These are phyloP conservation scores for Cadophora sp. DNA, from an alignment of 2,329 filamentous ascomycete species.

Conservation along the genomic window DNA sequence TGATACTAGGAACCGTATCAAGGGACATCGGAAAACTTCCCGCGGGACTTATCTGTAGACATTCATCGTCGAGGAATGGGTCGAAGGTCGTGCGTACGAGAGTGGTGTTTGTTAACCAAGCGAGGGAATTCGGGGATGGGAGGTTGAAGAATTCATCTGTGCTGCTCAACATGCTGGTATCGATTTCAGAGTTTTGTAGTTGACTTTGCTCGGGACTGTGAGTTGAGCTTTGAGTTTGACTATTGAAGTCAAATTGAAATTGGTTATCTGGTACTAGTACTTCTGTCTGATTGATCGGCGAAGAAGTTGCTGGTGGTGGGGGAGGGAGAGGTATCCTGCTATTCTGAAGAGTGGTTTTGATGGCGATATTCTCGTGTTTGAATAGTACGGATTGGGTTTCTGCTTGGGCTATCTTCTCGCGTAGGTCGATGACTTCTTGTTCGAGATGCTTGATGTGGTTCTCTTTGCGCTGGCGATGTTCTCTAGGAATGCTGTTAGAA, in stretches of 20 bases:
- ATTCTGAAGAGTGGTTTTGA: constrained; percentile 28
- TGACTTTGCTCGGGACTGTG: background rate
- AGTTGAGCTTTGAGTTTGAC: background rate
- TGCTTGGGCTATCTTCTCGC: constrained; percentile 36
- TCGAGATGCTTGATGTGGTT: constrained; percentile 42
- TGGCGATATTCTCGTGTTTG: constrained; percentile 37
- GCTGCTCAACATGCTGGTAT: background rate
- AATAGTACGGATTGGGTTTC: constrained; percentile 31
- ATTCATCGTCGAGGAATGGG: constrained; percentile 27
- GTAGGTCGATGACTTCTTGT: constrained; percentile 39
- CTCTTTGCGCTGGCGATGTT: constrained; percentile 42
- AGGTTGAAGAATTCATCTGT: constrained; percentile 9
- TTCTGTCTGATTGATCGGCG: background rate
- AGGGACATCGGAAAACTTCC: background rate
- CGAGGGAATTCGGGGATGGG: constrained; percentile 10
- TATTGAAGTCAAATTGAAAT: background rate
- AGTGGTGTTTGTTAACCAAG: constrained; percentile 11
- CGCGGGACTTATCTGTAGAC: constrained; percentile 32
- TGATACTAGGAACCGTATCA: constrained; percentile 3
- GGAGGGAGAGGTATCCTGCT: constrained; percentile 23
- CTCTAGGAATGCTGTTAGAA: constrained; percentile 24
- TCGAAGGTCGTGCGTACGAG: constrained; percentile 35
- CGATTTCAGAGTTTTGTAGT: background rate
- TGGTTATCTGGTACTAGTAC: background rate
- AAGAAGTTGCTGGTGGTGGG: background rate